Evolutionary conservation across 164 flowering plant genomes (phyloP), one percentile per base, ranked within the genome.

Genomic region (Vitis labrusca): DNA sequence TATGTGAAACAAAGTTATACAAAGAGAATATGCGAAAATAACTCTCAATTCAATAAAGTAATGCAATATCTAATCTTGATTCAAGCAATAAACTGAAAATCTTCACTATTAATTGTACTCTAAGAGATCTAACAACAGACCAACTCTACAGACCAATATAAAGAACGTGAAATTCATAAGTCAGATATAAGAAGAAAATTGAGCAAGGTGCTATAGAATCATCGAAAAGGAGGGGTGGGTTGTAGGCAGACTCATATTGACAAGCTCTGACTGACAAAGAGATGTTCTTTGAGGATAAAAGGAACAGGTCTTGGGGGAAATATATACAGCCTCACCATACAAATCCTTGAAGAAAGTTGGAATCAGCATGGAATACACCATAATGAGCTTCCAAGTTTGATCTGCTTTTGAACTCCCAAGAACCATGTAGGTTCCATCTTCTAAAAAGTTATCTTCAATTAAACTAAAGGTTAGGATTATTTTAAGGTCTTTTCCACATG

Each of bases 181-280:
- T 29, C n/a, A 50, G 3, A 61, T 66, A 37, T 50, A 66, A 56
- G 19, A 50, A 63, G 57, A 67, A 68, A 68, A 30, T 54, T n/a
- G 23, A 64, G 54, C 63, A 50, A 44, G 65, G 32, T 59, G 19
- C 47, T 64, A 51, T 61, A 63, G 59, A 65, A 49, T 68, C 63
- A 67, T 61, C 47, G 48, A 66, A 49, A 65, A 49, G 51, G 44
- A 50, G 70, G 48, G 54, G 67, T 73, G 74, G 68, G 67, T 74
- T 1, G 37, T n/a, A 17, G 53, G 11, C 10, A 50, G 57, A 54
- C 50, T 66, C 63, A 50, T 55, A 50, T 37, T 72, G 65, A 68
- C 50, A 48, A 69, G 69, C 71, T 56, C 68, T 59, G 64, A 62
- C 63, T 50, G 65, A n/a, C 17, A 32, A 14, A 51, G 17, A 44